Evolutionary conservation across 2,329 filamentous ascomycete genomes (phyloP).

Genomic region (Cordyceps militaris): DNA sequence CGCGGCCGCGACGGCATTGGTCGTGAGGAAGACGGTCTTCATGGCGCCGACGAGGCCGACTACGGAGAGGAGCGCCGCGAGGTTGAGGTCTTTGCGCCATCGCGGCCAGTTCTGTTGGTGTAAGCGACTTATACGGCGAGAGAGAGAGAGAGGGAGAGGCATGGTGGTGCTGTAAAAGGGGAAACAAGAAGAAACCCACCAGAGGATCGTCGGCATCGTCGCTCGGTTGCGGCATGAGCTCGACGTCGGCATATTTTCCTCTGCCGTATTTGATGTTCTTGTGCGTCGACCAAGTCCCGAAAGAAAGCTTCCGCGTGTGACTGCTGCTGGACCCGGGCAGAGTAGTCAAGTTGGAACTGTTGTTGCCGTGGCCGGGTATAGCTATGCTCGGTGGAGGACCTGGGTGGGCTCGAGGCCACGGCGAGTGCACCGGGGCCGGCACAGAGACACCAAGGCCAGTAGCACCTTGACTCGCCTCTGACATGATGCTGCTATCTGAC

Average conservation of each 20-base stretch:
- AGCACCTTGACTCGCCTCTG: not conserved
- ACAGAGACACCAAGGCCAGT: not conserved
- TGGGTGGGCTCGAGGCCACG: not conserved
- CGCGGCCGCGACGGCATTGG: constrained; percentile 37
- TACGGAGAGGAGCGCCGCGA: constrained; percentile 39
- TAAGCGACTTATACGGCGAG: not conserved
- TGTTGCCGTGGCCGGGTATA: constrained; percentile 4
- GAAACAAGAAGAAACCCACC: constrained; percentile 28
- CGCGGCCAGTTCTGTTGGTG: constrained; percentile 45
- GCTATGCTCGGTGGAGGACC: not conserved
- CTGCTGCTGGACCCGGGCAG: constrained; percentile 2
- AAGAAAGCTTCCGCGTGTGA: constrained; percentile 12
- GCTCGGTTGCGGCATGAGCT: constrained; percentile 49
- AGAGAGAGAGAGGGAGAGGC: not conserved
- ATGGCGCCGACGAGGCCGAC: constrained; percentile 41
- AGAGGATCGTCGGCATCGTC: constrained; percentile 48
- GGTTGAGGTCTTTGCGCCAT: constrained; percentile 46
- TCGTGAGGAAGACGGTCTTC: constrained; percentile 47
- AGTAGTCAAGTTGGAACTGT: constrained; percentile 1
- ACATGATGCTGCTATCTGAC: not conserved
- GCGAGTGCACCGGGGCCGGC: not conserved
- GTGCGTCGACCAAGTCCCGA: constrained; percentile 14
- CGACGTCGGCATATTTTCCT: constrained; percentile 35
- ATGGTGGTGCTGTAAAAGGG: not conserved
- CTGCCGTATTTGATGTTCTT: constrained; percentile 39